Conservation (phyloP, 148 eudicot genomes). For the Talinum fruticosum region DNA sequence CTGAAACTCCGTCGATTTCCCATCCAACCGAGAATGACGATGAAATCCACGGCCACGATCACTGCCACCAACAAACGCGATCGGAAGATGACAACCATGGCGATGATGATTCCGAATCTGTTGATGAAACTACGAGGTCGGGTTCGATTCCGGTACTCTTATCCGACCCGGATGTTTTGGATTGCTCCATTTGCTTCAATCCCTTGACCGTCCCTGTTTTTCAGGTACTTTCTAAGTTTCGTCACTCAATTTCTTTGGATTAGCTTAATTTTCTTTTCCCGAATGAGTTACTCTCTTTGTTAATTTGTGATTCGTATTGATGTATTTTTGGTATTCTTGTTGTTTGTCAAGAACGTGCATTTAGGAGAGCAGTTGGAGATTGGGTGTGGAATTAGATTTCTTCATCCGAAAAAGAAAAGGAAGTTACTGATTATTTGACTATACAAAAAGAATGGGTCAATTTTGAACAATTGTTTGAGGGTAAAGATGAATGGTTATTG, state of each 20-base stretch:
- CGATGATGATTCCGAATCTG: conserved; percentile 9
- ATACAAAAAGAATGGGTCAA: background rate
- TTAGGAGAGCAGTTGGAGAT: background rate
- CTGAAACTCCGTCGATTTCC: conserved; percentile 5
- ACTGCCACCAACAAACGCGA: background rate
- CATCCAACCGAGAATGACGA: conserved; percentile 12
- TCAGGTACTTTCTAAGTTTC: conserved; percentile 42
- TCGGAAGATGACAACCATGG: conserved; percentile 1
- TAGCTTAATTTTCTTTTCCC: too few relatives aligned
- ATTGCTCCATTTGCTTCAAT: conserved; percentile 65
- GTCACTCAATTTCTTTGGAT: background rate
- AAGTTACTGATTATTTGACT: background rate
- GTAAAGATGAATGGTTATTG: background rate
- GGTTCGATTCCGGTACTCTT: conserved; percentile 38
- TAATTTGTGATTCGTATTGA: too few relatives aligned
- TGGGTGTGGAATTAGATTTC: background rate
- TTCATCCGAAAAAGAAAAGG: background rate
- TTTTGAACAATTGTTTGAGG: background rate
- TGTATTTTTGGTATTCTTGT: too few relatives aligned
- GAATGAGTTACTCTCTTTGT: too few relatives aligned
- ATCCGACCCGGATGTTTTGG: conserved; percentile 80
- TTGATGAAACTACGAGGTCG: conserved; percentile 10
- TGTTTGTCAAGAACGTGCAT: too few relatives aligned
- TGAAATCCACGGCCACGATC: background rate
- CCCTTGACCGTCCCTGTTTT: conserved; percentile 61